Conservation (phyloP, 768 basidiomycete species). For the Agaricus blazei region DNA sequence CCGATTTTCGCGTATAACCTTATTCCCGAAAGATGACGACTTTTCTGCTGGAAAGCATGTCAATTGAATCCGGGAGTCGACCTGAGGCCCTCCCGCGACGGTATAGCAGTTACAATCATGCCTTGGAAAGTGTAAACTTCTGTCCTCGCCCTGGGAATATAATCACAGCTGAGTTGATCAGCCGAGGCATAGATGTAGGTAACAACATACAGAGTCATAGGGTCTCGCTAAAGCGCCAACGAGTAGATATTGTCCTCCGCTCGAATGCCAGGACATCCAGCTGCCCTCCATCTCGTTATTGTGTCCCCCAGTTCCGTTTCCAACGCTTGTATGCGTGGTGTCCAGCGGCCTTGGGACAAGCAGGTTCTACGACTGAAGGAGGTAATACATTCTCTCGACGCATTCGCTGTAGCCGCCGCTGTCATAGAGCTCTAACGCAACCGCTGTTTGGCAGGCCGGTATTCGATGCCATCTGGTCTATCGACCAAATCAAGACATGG, state of each 20-base stretch:
- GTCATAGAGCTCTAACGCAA: slow-evolving; percentile 1
- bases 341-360: slow-evolving; percentile 6
- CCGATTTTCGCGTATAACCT: not conserved
- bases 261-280: slow-evolving; percentile 1
- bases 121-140: slow-evolving; percentile 37
- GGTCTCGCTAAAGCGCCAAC: not conserved
- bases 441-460: slow-evolving; percentile 31
- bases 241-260: slow-evolving; percentile 6
- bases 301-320: slow-evolving; percentile 8
- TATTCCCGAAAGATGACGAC: slow-evolving; percentile 9
- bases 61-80: not conserved
- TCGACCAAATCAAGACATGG: slow-evolving; percentile 40
- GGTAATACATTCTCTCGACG: slow-evolving; percentile 6
- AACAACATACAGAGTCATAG: not conserved
- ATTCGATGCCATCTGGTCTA: slow-evolving; percentile 59
- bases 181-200: slow-evolving; percentile 41
- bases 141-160: slow-evolving; percentile 36
- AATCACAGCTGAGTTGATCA: slow-evolving; percentile 38
- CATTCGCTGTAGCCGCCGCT: slow-evolving; percentile 4
- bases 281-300: slow-evolving; percentile 10
- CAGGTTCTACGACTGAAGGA: slow-evolving; percentile 6
- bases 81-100: slow-evolving; percentile 28
- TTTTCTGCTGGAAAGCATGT: slow-evolving; percentile 8
- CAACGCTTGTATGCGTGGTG: slow-evolving; percentile 1
- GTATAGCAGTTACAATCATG: slow-evolving; percentile 33